phyloP scores from a whole-genome alignment of 495 filamentous ascomycete species.

The Trichoderma reesei region DNA sequence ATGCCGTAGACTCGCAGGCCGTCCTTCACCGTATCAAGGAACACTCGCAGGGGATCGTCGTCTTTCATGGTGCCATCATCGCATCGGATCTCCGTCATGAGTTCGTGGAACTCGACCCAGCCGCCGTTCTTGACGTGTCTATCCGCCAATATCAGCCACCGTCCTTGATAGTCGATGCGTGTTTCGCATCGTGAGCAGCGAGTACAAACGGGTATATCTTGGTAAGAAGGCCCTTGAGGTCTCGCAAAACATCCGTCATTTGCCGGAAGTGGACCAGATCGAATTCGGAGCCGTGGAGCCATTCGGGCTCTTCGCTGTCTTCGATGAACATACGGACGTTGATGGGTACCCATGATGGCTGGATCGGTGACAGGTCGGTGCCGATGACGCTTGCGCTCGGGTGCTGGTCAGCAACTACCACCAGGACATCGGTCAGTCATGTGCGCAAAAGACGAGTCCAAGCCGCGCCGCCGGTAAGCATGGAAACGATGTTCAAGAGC shows the following conservation, averaged over 20 bases:
- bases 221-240: conserved; percentile 32
- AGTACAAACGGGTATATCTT: conserved; percentile 27
- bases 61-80: conserved; percentile 32
- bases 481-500: background rate
- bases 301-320: conserved; percentile 33
- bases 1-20: conserved; percentile 44
- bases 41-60: conserved; percentile 26
- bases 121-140: conserved; percentile 31
- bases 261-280: conserved; percentile 35
- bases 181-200: background rate
- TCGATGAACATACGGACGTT: conserved; percentile 37
- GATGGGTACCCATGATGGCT: conserved; percentile 31
- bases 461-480: background rate
- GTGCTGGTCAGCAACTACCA: conserved; percentile 30
- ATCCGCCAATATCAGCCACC: conserved; percentile 10
- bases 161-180: background rate
- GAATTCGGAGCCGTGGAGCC: conserved; percentile 21
- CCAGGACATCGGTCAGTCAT: background rate
- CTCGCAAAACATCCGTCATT: conserved; percentile 35
- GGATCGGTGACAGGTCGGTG: conserved; percentile 28
- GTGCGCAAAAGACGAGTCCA: background rate
- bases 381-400: conserved; percentile 29
- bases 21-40: conserved; percentile 21
- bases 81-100: conserved; percentile 25
- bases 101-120: conserved; percentile 36